Percentiles rank a stretch among this genome's conserved stretches.
Evolutionary conservation across 2,329 filamentous ascomycete species (phyloP).

Genomic region (Diaporthe sp.): DNA sequence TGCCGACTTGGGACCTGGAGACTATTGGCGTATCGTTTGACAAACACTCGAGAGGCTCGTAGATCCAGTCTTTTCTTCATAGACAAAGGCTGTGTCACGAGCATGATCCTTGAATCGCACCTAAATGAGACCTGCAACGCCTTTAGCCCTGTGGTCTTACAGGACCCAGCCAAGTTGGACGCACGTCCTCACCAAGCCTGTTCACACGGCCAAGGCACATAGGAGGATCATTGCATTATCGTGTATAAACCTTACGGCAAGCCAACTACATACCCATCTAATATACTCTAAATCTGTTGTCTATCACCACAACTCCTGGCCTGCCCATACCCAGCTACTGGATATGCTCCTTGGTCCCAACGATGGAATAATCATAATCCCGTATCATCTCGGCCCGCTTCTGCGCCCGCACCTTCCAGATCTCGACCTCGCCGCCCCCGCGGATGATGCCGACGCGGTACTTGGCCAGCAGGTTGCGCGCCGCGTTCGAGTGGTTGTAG

Average conservation of each 20-base stretch:
- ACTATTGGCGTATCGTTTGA: too few species aligned
- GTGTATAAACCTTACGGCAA: background rate
- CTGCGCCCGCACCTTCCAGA: constrained; percentile 75
- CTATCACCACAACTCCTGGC: background rate
- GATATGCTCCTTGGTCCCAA: constrained; percentile 19
- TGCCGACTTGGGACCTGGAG: too few species aligned
- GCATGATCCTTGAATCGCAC: too few species aligned
- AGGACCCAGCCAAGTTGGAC: too few species aligned
- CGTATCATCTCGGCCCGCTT: constrained; percentile 54
- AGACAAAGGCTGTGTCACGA: too few species aligned
- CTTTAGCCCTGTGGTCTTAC: too few species aligned
- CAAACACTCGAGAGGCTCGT: too few species aligned
- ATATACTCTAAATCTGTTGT: background rate
- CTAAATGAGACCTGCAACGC: too few species aligned
- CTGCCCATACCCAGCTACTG: background rate
- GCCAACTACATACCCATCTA: background rate
- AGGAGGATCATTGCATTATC: too few species aligned
- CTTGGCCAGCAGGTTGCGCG: constrained; percentile 88
- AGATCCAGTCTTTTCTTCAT: too few species aligned
- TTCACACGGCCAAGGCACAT: too few species aligned
- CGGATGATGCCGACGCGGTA: constrained; percentile 90
- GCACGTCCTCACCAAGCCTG: too few species aligned
- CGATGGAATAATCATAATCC: constrained; percentile 36
- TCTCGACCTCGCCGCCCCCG: constrained; percentile 89
- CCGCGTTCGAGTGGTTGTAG: constrained; percentile 90